Evolutionary conservation across 2,329 filamentous ascomycete genomes (phyloP), one percentile per base, ranked within the genome.

Genomic region (Parascedosporium putredinis): DNA sequence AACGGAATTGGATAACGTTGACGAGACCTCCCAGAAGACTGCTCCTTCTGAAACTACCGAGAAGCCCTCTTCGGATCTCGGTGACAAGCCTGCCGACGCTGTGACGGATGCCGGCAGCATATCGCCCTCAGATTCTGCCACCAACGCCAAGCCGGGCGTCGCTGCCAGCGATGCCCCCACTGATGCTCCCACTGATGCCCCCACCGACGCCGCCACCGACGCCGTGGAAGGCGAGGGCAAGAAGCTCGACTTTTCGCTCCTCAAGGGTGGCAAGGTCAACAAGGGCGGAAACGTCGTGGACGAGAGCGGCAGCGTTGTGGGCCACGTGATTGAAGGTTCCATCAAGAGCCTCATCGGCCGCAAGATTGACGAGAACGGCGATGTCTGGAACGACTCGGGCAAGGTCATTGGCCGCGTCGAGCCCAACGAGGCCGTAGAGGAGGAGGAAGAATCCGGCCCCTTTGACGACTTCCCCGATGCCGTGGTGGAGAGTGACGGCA

Each of bases 361-460:
- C 58, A 83, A 84, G 75, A 80, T 81, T 58, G 81, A 88, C 62
- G 83, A 81, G 63, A 68, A 86, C 25, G 84, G 84, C 31, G 78
- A 85, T 58, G 76, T 88, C 55, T 78, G 82, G 67, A 84, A 83
- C 60, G 84, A 88, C 61, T 76, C 74, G n/a, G 84, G 84, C 42
- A 79, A 85, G 51, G 70, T 86, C 44, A 75, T 88, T 52, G 84
- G 84, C 53, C 75, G 73, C 51, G 80, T 79, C 43, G 82, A 87
- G 58, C 68, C 86, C 24, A 79, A 88, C 31, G 72, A 83, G 18
- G n/a, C n/a, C n/a, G 79, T 83, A 58, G 74, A 80, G 7, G 82
- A 87, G 68, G 72, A 78, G 2, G 75, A 79, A 54, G 76, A 76
- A 67, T 83, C 86, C 54, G 83, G 83, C 1, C 80, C 81, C 12